Percentiles rank a stretch among this genome's conserved stretches.
Conservation (phyloP, 768 basidiomycete genomes). For the Tulasnella sp. region DNA sequence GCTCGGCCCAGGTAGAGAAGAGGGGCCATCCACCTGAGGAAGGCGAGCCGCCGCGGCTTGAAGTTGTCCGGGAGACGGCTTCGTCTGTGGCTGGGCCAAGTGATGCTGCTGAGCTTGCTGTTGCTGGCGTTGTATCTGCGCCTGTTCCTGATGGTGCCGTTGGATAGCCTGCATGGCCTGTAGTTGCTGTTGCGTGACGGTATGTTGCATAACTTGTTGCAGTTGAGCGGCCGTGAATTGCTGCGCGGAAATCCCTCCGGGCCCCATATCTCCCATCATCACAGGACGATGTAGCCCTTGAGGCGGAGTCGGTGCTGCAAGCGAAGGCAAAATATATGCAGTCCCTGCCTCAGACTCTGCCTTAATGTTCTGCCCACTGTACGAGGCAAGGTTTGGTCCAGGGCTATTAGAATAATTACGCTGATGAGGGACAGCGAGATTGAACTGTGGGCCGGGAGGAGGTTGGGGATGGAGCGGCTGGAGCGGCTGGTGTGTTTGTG, state of each 20-base stretch:
- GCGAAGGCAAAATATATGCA: slow-evolving; percentile 47
- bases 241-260: neutral
- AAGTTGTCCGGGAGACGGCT: slow-evolving; percentile 6
- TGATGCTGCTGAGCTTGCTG: slow-evolving; percentile 12
- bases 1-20: slow-evolving; percentile 7
- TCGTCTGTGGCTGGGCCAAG: neutral
- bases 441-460: slow-evolving; percentile 14
- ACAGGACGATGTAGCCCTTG: slow-evolving; percentile 4
- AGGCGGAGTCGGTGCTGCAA: slow-evolving; percentile 51
- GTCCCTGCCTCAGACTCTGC: slow-evolving; percentile 42
- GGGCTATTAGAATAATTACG: neutral
- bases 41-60: neutral
- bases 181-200: slow-evolving; percentile 5
- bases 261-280: neutral
- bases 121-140: slow-evolving; percentile 5
- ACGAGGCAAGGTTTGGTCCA: slow-evolving; percentile 5
- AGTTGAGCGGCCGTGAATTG: neutral
- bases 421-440: slow-evolving; percentile 1
- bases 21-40: slow-evolving; percentile 14
- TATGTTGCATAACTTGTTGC: neutral
- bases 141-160: neutral
- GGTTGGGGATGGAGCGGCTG: slow-evolving; percentile 32
- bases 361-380: slow-evolving; percentile 37
- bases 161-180: slow-evolving; percentile 3
- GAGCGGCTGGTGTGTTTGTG: slow-evolving; percentile 45